A percentile compares a stretch with the other conserved stretches of the same genome.
Evolutionary conservation across 2,329 filamentous ascomycete species (phyloP).

Genomic region (Trichoderma sp.): DNA sequence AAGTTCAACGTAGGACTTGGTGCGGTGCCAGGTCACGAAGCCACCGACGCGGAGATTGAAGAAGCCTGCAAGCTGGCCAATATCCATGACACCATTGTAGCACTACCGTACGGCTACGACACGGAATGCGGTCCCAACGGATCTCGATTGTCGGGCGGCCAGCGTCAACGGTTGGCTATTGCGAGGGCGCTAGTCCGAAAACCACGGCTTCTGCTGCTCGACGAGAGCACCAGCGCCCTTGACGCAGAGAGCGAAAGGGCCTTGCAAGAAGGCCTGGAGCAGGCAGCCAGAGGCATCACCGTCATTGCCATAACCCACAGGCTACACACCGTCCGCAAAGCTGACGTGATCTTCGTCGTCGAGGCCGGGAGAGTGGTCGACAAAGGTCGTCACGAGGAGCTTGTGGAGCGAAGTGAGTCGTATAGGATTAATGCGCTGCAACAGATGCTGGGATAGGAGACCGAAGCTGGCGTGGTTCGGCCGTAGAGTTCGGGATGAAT

Average conservation of each 20-base stretch:
- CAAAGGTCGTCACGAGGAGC: conserved; percentile 54
- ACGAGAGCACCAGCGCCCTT: conserved; percentile 79
- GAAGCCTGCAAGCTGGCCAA: conserved; percentile 68
- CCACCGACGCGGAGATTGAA: conserved; percentile 62
- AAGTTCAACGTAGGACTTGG: conserved; percentile 59
- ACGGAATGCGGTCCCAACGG: conserved; percentile 72
- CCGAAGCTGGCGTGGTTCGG: conserved; percentile 7
- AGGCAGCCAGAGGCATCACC: conserved; percentile 54
- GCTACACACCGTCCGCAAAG: conserved; percentile 57
- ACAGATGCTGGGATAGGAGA: conserved; percentile 46
- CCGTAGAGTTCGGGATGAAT: neutral
- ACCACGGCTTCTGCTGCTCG: conserved; percentile 73
- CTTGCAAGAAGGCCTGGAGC: conserved; percentile 67
- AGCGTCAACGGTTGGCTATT: conserved; percentile 77
- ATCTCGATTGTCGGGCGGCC: conserved; percentile 74
- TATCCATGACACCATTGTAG: conserved; percentile 67
- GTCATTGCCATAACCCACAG: conserved; percentile 62
- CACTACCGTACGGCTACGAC: conserved; percentile 65
- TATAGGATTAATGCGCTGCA: conserved; percentile 56
- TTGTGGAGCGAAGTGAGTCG: conserved; percentile 54
- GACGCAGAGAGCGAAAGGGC: conserved; percentile 69
- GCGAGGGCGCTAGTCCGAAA: conserved; percentile 72
- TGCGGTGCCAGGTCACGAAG: conserved; percentile 54
- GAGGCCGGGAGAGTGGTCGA: conserved; percentile 56
- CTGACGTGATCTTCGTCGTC: conserved; percentile 60